Percentiles rank a stretch among this genome's conserved stretches.
phyloP scores from a whole-genome alignment of 1,139 yeast genomes.

The Sugiyamaella japonica region DNA sequence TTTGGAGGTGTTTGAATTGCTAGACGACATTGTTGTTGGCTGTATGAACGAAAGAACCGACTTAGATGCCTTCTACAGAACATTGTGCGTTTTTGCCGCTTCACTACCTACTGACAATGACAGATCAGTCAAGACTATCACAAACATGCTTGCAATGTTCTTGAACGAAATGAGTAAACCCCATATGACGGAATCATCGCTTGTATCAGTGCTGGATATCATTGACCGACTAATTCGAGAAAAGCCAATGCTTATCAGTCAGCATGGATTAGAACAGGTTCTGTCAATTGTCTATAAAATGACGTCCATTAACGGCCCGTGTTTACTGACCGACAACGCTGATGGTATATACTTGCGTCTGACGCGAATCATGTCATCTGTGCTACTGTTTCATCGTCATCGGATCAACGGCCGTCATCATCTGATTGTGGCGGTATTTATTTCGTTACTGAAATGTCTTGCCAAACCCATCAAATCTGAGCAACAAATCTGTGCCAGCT shows the following conservation, averaged over 20 bases:
- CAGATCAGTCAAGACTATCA: not conserved
- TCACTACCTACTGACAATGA: constrained; percentile 12
- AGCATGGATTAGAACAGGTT: constrained; percentile 61
- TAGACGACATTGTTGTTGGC: not conserved
- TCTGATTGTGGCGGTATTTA: constrained; percentile 52
- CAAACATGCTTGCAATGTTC: constrained; percentile 12
- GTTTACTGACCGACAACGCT: constrained; percentile 8
- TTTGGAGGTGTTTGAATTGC: not conserved
- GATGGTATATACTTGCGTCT: constrained; percentile 19
- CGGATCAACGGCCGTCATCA: constrained; percentile 75
- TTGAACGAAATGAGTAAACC: constrained; percentile 5
- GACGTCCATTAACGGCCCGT: constrained; percentile 26
- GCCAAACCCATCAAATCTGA: constrained; percentile 18
- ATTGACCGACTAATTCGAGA: constrained; percentile 49
- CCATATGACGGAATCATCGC: constrained; percentile 1
- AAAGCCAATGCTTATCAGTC: constrained; percentile 62
- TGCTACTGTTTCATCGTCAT: constrained; percentile 66
- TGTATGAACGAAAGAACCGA: not conserved
- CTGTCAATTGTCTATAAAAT: constrained; percentile 44
- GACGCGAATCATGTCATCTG: constrained; percentile 31
- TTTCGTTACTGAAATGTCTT: constrained; percentile 45
- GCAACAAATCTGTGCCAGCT: constrained; percentile 15
- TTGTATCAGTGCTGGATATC: constrained; percentile 20
- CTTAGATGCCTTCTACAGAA: constrained; percentile 1
- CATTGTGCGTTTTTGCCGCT: not conserved